These are phyloP conservation scores for Fusarium oligoseptatum DNA, from an alignment of 2,329 filamentous ascomycete genomes.

Conservation along the genomic window DNA sequence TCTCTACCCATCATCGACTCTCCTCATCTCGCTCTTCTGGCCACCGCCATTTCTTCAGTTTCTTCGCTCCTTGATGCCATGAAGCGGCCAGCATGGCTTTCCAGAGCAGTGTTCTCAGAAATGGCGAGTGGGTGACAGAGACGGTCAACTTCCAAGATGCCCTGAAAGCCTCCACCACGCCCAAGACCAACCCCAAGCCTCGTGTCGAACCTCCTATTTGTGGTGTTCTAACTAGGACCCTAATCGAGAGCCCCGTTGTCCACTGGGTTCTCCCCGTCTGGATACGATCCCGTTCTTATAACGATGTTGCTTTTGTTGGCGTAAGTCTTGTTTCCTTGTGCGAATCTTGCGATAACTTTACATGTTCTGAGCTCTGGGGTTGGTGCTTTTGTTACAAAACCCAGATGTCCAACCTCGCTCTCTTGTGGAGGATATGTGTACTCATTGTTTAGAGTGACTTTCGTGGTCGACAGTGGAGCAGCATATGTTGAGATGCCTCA, in stretches of 20 bases:
- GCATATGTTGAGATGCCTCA: constrained; percentile 11
- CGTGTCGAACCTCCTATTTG: constrained; percentile 63
- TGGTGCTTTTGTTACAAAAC: background rate
- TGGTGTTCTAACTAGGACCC: constrained; percentile 83
- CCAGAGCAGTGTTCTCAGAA: constrained; percentile 66
- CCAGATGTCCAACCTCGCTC: no score
- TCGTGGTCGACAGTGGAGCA: background rate
- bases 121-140: constrained; percentile 70
- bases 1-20: background rate
- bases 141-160: constrained; percentile 61
- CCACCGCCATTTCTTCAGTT: background rate
- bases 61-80: constrained; percentile 36
- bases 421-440: background rate
- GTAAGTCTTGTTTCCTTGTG: constrained; percentile 61
- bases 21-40: background rate
- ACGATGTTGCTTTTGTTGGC: constrained; percentile 90
- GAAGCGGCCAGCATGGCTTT: constrained; percentile 57
- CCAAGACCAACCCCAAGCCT: constrained; percentile 49
- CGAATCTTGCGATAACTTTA: background rate
- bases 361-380: background rate
- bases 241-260: constrained; percentile 80
- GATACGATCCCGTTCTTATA: constrained; percentile 75
- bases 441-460: background rate
- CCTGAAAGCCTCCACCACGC: constrained; percentile 54
- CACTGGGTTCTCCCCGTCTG: constrained; percentile 85